These are phyloP conservation scores for Mortierella sp. DNA, from an alignment of 371 early-diverging fungal genomes.

Conservation along the genomic window DNA sequence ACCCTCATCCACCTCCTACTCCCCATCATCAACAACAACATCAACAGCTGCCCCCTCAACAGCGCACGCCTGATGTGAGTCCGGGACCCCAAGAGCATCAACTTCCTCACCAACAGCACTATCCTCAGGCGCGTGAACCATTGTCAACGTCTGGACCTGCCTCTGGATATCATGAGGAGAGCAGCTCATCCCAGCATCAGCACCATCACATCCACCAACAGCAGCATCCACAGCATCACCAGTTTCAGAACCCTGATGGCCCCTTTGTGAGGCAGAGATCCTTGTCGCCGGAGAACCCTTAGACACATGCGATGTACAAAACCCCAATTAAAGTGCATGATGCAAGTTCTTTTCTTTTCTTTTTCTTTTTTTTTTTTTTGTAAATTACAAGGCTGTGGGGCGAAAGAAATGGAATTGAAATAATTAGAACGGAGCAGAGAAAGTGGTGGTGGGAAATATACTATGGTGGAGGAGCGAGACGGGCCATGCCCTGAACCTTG, in stretches of 20 bases:
- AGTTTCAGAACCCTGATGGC: background rate
- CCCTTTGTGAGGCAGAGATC: background rate
- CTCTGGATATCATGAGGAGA: background rate
- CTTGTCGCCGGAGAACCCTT: conserved; percentile 8
- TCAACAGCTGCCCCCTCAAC: conserved; percentile 3
- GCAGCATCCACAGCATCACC: conserved; percentile 4
- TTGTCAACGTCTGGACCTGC: background rate
- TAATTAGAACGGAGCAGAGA: background rate
- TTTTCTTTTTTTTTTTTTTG: background rate
- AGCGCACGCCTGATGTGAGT: background rate
- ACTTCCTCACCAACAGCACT: background rate
- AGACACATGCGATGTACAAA: background rate
- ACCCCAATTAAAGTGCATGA: no score
- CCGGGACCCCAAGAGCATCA: background rate
- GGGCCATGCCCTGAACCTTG: conserved; percentile 59
- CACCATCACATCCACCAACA: conserved; percentile 13
- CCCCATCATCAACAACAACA: background rate
- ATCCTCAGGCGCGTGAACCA: background rate
- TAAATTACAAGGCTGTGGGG: background rate
- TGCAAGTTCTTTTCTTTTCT: no score
- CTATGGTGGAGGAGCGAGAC: conserved; percentile 36
- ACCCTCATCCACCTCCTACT: background rate
- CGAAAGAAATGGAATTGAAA: background rate
- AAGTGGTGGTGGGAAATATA: background rate
- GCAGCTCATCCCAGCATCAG: conserved; percentile 11